Conservation (phyloP, 768 basidiomycete genomes). For the Mycena epipterygia region DNA sequence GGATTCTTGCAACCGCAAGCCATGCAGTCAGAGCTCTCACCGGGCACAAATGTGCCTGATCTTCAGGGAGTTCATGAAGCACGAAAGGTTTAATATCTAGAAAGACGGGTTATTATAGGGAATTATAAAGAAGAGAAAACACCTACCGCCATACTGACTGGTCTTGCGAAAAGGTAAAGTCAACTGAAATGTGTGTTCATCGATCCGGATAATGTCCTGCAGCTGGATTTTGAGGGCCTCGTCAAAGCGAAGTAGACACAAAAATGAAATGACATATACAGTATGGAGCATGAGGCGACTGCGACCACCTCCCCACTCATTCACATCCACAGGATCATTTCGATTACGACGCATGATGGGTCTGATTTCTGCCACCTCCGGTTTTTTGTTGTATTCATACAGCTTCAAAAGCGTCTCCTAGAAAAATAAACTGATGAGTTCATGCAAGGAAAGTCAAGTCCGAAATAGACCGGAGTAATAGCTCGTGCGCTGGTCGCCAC, state of each 20-base stretch:
- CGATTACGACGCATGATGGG: slow-evolving; percentile 31
- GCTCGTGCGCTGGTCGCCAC: slow-evolving; percentile 42
- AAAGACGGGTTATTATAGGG: too few species aligned
- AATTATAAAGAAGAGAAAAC: background rate
- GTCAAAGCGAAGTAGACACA: slow-evolving; percentile 50
- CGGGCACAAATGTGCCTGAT: slow-evolving; percentile 49
- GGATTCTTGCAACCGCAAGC: slow-evolving; percentile 39
- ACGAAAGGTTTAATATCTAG: slow-evolving; percentile 38
- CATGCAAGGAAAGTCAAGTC: too few species aligned
- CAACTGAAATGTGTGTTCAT: slow-evolving; percentile 31
- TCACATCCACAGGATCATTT: slow-evolving; percentile 18
- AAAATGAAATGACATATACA: slow-evolving; percentile 48
- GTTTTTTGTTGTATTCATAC: slow-evolving; percentile 42
- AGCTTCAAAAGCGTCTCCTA: slow-evolving; percentile 43
- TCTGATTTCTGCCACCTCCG: slow-evolving; percentile 36
- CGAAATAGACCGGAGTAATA: slow-evolving; percentile 40
- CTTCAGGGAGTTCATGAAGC: slow-evolving; percentile 39
- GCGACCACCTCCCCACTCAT: slow-evolving; percentile 40
- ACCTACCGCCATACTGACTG: slow-evolving; percentile 44
- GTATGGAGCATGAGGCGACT: slow-evolving; percentile 45
- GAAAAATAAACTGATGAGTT: background rate
- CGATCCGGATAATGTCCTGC: slow-evolving; percentile 38
- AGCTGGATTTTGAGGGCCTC: slow-evolving; percentile 51
- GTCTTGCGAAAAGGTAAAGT: slow-evolving; percentile 45
- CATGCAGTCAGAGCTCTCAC: slow-evolving; percentile 50